Conservation (phyloP, 2,329 filamentous ascomycete genomes). For the Venturia nashicola region DNA sequence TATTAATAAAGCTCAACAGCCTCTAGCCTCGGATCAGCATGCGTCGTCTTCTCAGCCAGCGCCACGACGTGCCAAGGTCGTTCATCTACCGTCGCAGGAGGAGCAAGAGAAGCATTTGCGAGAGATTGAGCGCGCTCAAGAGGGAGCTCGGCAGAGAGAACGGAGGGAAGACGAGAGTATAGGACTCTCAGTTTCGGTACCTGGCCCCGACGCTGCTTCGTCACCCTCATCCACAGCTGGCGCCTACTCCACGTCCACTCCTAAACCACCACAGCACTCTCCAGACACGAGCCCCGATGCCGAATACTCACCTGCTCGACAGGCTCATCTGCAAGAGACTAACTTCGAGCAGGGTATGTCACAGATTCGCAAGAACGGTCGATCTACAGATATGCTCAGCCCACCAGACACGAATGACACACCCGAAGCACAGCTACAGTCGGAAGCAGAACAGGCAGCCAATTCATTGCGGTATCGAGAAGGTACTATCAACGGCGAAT, state of each 20-base stretch:
- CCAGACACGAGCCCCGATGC: conserved; percentile 65
- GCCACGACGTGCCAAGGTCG: conserved; percentile 16
- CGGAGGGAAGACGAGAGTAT: conserved; percentile 25
- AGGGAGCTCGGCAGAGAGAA: conserved; percentile 23
- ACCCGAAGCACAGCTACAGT: conserved; percentile 46
- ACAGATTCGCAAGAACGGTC: not conserved
- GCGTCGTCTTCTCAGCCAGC: not conserved
- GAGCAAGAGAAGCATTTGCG: conserved; percentile 35
- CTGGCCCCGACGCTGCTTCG: conserved; percentile 25
- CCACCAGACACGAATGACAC: conserved; percentile 30
- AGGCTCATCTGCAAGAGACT: not conserved
- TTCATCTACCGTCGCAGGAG: conserved; percentile 38
- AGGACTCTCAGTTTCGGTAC: conserved; percentile 15
- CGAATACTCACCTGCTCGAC: conserved; percentile 32
- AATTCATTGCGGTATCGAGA: conserved; percentile 6
- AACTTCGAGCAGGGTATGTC: conserved; percentile 10
- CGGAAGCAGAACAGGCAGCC: conserved; percentile 41
- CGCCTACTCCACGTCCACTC: conserved; percentile 61
- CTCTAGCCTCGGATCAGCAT: not conserved
- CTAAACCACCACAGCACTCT: conserved; percentile 54
- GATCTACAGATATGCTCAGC: not conserved
- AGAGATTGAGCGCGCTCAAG: conserved; percentile 27
- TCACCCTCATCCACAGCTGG: conserved; percentile 54
- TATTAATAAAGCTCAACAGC: not conserved
- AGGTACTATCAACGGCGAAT: not conserved